phyloP scores from a whole-genome alignment of 2,329 filamentous ascomycete genomes.

The Fusarium metavorans region DNA sequence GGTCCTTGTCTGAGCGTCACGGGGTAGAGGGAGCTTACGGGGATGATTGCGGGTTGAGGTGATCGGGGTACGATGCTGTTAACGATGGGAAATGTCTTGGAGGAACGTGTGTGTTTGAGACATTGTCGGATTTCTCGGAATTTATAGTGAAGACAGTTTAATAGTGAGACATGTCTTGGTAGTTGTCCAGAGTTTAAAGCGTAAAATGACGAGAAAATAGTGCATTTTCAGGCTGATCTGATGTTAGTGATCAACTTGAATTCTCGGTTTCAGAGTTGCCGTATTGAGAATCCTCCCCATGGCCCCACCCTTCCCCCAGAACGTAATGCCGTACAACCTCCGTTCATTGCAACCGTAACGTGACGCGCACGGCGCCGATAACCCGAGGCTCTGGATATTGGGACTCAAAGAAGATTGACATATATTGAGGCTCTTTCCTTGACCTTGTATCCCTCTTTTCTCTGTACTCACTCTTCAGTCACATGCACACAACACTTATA shows the following conservation, averaged over 20 bases:
- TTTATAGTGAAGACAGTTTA: neutral
- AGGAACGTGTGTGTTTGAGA: neutral
- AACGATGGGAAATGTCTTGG: neutral
- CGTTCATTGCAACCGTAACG: constrained; percentile 14
- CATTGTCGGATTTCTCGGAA: neutral
- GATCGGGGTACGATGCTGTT: neutral
- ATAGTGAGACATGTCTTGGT: neutral
- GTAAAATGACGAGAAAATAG: neutral
- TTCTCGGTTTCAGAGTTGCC: constrained; percentile 1
- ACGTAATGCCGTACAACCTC: constrained; percentile 4
- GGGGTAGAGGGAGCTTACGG: constrained; percentile 1
- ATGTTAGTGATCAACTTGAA: constrained; percentile 5
- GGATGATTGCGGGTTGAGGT: neutral
- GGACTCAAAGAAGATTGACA: neutral
- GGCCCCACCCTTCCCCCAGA: constrained; percentile 19
- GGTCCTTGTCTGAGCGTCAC: neutral
- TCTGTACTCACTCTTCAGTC: neutral
- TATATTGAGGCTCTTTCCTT: constrained; percentile 8
- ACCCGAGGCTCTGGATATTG: neutral
- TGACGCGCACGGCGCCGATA: neutral
- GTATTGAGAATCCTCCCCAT: neutral
- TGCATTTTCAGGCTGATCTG: neutral
- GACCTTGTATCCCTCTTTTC: neutral
- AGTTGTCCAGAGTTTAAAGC: neutral
- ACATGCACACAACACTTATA: neutral